Evolutionary conservation across 2,329 filamentous ascomycete species (phyloP), one percentile per base, ranked within the genome.

Genomic region (Curvularia sp.): DNA sequence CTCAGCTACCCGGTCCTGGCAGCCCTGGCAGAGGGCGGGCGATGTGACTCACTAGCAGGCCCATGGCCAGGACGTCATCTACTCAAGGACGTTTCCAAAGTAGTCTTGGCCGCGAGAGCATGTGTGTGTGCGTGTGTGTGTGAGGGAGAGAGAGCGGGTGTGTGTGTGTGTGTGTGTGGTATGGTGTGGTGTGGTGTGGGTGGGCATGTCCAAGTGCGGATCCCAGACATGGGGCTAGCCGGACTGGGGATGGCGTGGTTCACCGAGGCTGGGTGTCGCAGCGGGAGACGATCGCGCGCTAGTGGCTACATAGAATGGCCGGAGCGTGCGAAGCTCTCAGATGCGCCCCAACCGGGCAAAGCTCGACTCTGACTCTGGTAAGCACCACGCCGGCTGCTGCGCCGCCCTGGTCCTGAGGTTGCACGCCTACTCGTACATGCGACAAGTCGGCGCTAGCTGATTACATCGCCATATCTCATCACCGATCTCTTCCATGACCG

Each of bases 11-110:
- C 57, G 54, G 57, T 53, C 55, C 42, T 21, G 15, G 47, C 23
- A 39, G 47, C 19, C 48, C 34, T 52, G 50, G 57, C 36, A 47
- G 54, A 61, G 55, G 68, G 59, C 64, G 61, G 51, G 55, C 53
- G 64, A 65, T 65, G 67, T 74, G 72, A 74, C 72, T 72, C 69
- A 71, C 64, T 55, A 60, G 59, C 60, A 56, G 39, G 45, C 28
- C 53, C 53, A 21, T 18, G 25, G 41, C 28, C 52, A 30, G 46
- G 34, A 36, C 43, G 52, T 55, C 55, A 50, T 59, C 28, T 46
- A 49, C 39, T 38, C 41, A 5, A 34, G 10, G 49, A 18, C 21
- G 34, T 51, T 51, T 60, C 43, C 43, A 30, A 42, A 55, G 55
- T 50, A 46, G n/a, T 39, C 21, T 34, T 25, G 41, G 23, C 18